Evolutionary conservation across 192 early-diverging fungal species (phyloP).

Genomic region (Piromyces sp.): DNA sequence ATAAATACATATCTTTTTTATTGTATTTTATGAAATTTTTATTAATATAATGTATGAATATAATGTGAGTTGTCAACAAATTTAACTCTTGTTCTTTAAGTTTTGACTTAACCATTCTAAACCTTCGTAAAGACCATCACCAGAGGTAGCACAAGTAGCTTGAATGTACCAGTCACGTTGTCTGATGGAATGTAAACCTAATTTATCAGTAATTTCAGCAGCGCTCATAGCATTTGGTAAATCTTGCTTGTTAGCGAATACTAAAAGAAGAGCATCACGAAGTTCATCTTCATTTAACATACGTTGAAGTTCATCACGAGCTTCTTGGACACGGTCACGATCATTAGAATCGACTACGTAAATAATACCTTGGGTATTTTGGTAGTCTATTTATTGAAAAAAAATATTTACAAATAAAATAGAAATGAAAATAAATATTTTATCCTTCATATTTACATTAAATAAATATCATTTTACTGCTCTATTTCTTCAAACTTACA

Average conservation of each 20-base stretch:
- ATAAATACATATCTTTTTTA: no score
- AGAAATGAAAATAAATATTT: no score
- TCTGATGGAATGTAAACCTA: slow-evolving; percentile 65
- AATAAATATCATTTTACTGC: no score
- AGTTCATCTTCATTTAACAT: slow-evolving; percentile 95
- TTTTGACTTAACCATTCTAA: slow-evolving; percentile 7
- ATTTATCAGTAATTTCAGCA: slow-evolving; percentile 82
- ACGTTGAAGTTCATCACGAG: slow-evolving; percentile 81
- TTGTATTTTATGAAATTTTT: no score
- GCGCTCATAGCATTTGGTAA: slow-evolving; percentile 89
- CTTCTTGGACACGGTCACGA: slow-evolving; percentile 82
- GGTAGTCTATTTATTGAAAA: slow-evolving; percentile 51
- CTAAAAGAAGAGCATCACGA: slow-evolving; percentile 69
- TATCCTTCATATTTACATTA: no score
- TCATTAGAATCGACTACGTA: slow-evolving; percentile 96
- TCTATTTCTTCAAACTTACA: slow-evolving; percentile 33
- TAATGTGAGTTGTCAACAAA: not conserved
- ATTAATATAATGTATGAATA: no score
- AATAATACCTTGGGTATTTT: slow-evolving; percentile 89
- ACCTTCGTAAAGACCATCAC: slow-evolving; percentile 95
- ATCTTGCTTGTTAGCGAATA: slow-evolving; percentile 99
- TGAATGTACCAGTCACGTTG: slow-evolving; percentile 86
- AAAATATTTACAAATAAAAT: no score
- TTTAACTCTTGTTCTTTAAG: not conserved
- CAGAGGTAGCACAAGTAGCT: slow-evolving; percentile 74